Evolutionary conservation across 1,284 basidiomycete genomes (phyloP).

Genomic region (Wallemia mellicola): DNA sequence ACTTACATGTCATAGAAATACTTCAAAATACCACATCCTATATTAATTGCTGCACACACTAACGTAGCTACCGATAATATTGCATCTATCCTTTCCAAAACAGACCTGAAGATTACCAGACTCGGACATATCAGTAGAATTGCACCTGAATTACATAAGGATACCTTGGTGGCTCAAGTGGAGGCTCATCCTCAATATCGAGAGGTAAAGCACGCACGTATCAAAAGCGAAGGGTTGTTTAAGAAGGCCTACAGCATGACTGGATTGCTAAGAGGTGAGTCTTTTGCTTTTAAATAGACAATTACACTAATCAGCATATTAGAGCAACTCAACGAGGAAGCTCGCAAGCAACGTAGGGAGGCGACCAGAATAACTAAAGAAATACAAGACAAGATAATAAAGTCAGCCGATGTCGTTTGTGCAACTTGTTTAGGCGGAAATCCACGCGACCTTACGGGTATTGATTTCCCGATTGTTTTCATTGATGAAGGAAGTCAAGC

Average conservation of each 20-base stretch:
- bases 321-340: constrained; percentile 5
- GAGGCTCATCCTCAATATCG: constrained; percentile 27
- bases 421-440: constrained; percentile 48
- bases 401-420: constrained; percentile 26
- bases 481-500: constrained; percentile 88
- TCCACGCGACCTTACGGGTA: constrained; percentile 7
- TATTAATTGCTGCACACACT: constrained; percentile 71
- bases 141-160: constrained; percentile 24
- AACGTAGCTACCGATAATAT: constrained; percentile 87
- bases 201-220: constrained; percentile 18
- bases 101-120: constrained; percentile 42
- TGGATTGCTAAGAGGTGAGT: constrained; percentile 8
- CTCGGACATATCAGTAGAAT: constrained; percentile 37
- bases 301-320: too few species aligned
- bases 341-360: constrained; percentile 2
- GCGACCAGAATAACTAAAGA: constrained; percentile 5
- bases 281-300: too few species aligned
- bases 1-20: constrained; percentile 20
- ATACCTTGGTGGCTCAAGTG: constrained; percentile 38
- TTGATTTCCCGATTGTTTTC: constrained; percentile 78
- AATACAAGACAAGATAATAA: constrained; percentile 7
- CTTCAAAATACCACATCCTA: constrained; percentile 51
- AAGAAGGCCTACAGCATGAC: constrained; percentile 7
- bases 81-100: constrained; percentile 30
- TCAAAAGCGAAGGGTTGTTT: constrained; percentile 10